Percentiles rank a stretch among this genome's conserved stretches.
phyloP scores from a whole-genome alignment of 106 monocot genomes.

The Posidonia australis region DNA sequence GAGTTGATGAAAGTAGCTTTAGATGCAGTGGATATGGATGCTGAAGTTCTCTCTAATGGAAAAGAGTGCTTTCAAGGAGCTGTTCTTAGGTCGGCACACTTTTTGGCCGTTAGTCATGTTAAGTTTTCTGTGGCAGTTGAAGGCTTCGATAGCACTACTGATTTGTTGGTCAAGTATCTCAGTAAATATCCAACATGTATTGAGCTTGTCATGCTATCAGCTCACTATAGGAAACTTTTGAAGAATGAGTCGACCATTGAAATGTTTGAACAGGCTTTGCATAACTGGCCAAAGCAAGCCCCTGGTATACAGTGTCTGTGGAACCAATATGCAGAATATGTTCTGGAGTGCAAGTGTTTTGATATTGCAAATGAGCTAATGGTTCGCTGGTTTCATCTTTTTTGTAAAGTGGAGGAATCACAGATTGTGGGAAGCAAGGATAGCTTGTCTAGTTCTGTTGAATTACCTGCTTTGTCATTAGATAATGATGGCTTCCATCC shows the following conservation, averaged over 20 bases:
- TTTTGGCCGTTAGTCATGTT: constrained; percentile 55
- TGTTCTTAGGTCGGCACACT: constrained; percentile 32
- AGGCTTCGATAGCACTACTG: constrained; percentile 23
- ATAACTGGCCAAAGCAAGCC: constrained; percentile 45
- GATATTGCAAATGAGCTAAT: constrained; percentile 38
- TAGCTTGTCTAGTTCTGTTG: not conserved
- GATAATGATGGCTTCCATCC: constrained; percentile 3
- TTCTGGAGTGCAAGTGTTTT: constrained; percentile 23
- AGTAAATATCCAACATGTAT: constrained; percentile 49
- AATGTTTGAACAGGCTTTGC: constrained; percentile 47
- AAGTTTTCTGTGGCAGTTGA: constrained; percentile 47
- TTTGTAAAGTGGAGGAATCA: constrained; percentile 12
- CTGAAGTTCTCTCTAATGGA: constrained; percentile 8
- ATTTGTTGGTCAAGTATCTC: constrained; percentile 51
- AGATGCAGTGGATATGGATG: constrained; percentile 17
- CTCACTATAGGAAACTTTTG: constrained; percentile 21
- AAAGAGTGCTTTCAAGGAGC: constrained; percentile 7
- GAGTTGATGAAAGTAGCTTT: constrained; percentile 39
- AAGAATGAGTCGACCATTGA: constrained; percentile 5
- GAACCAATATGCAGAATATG: constrained; percentile 64
- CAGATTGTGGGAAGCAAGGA: not conserved
- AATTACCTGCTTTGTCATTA: constrained; percentile 4
- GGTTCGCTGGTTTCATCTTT: constrained; percentile 40
- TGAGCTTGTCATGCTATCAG: constrained; percentile 47
- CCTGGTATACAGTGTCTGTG: constrained; percentile 67